These are phyloP conservation scores for Dalechampia spathulata DNA, from an alignment of 441 rosid species.

Conservation along the genomic window DNA sequence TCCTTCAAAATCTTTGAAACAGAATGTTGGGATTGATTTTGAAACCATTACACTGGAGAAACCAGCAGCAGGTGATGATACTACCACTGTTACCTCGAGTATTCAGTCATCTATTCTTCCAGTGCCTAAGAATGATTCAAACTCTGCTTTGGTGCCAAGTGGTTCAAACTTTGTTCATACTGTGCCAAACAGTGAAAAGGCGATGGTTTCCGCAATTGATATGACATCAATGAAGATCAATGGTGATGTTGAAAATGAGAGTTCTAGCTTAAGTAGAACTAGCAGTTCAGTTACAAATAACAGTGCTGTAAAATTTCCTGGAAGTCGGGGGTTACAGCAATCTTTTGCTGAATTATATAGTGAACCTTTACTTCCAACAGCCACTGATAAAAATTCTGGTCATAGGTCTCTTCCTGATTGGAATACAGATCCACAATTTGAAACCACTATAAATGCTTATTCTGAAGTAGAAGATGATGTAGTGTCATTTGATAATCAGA, in stretches of 20 bases:
- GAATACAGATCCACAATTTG: constrained; percentile 34
- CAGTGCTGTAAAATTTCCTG: constrained; percentile 29
- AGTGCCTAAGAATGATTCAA: constrained; percentile 25
- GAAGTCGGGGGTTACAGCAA: constrained; percentile 29
- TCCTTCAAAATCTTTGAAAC: constrained; percentile 30
- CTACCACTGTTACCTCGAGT: constrained; percentile 16
- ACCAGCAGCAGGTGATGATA: constrained; percentile 24
- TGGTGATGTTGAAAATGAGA: constrained; percentile 21
- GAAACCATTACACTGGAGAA: constrained; percentile 26
- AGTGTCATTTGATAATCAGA: constrained; percentile 58
- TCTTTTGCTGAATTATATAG: constrained; percentile 30
- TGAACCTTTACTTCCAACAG: constrained; percentile 25
- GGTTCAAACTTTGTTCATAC: constrained; percentile 19
- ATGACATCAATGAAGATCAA: constrained; percentile 34
- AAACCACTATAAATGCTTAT: constrained; percentile 18
- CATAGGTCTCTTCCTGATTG: constrained; percentile 31
- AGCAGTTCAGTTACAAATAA: constrained; percentile 32
- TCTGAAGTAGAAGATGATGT: constrained; percentile 56
- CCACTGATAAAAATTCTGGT: constrained; percentile 16
- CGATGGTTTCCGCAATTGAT: constrained; percentile 15
- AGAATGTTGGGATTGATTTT: constrained; percentile 26
- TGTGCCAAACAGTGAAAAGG: constrained; percentile 24
- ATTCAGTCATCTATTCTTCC: constrained; percentile 26
- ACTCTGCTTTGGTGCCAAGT: constrained; percentile 20
- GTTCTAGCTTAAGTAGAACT: constrained; percentile 24